These are phyloP conservation scores for Hyphopichia buzzinii DNA, from an alignment of 1,139 yeast species.

Conservation along the genomic window DNA sequence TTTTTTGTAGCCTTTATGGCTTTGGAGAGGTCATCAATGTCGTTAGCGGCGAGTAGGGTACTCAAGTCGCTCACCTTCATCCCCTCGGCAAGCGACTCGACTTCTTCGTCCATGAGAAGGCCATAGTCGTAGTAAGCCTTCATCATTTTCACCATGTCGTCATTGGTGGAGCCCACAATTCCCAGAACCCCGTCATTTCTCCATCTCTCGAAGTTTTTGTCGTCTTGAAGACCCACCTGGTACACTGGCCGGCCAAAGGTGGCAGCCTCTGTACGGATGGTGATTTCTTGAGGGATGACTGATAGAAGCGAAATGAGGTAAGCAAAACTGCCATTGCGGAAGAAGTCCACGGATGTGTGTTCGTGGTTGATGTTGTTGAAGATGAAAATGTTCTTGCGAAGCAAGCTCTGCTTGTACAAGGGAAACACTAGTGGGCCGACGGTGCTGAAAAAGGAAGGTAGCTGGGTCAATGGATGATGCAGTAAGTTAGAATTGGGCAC, in stretches of 20 bases:
- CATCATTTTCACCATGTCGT: conserved; percentile 62
- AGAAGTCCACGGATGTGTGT: conserved; percentile 30
- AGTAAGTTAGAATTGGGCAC: conserved; percentile 13
- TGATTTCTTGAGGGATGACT: conserved; percentile 34
- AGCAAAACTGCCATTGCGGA: conserved; percentile 27
- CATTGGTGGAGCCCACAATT: conserved; percentile 68
- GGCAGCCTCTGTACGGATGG: conserved; percentile 14
- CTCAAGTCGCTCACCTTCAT: background rate
- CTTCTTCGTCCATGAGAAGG: conserved; percentile 29
- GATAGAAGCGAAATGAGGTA: conserved; percentile 37
- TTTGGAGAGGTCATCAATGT: conserved; percentile 3
- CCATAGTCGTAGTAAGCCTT: conserved; percentile 53
- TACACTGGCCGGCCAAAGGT: conserved; percentile 51
- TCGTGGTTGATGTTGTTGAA: conserved; percentile 41
- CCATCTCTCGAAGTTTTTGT: background rate
- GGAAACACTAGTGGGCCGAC: conserved; percentile 75
- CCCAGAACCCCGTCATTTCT: conserved; percentile 19
- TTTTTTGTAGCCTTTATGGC: conserved; percentile 30
- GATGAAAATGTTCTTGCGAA: conserved; percentile 60
- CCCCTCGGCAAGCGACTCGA: conserved; percentile 2
- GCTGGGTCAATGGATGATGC: conserved; percentile 51
- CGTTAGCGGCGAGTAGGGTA: background rate
- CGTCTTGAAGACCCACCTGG: conserved; percentile 65
- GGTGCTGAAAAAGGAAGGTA: conserved; percentile 45
- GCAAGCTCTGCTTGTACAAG: conserved; percentile 65